Evolutionary conservation across 305 asterid genomes (phyloP).

Genomic region (Fraxinus sp.): DNA sequence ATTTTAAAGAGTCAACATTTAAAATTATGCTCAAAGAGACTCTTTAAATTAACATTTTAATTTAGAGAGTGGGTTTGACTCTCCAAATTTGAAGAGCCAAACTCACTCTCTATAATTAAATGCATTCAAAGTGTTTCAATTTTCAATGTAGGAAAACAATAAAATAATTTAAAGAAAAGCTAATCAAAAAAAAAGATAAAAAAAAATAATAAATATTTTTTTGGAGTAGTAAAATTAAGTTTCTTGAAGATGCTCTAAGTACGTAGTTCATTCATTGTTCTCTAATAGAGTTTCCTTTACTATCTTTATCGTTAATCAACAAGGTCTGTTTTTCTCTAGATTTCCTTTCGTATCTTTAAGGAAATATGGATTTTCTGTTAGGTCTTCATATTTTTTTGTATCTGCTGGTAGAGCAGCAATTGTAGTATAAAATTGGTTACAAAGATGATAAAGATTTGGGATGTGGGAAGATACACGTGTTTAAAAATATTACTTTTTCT

Average conservation of each 20-base stretch:
- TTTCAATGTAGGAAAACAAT: too few species aligned
- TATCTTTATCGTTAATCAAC: not conserved
- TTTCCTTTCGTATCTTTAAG: not conserved
- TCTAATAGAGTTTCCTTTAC: not conserved
- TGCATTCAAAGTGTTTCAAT: too few species aligned
- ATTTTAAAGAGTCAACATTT: too few species aligned
- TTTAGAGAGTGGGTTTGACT: too few species aligned
- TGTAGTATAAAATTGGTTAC: not conserved
- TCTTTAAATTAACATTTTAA: too few species aligned
- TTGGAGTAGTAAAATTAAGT: too few species aligned
- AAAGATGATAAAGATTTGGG: not conserved
- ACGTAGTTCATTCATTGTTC: not conserved
- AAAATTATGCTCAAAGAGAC: too few species aligned
- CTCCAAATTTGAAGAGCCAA: too few species aligned
- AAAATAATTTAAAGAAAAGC: too few species aligned
- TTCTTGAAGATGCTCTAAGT: not conserved
- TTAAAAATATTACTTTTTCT: not conserved
- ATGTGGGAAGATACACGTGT: not conserved
- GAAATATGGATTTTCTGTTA: not conserved
- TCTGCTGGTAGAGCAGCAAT: not conserved
- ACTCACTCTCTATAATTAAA: too few species aligned
- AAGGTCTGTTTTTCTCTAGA: not conserved
- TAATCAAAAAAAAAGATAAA: too few species aligned
- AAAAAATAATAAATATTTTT: too few species aligned
- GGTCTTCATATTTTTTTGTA: not conserved